Evolutionary conservation across 345 rosid species (phyloP).

Genomic region (Heritiera fomes): DNA sequence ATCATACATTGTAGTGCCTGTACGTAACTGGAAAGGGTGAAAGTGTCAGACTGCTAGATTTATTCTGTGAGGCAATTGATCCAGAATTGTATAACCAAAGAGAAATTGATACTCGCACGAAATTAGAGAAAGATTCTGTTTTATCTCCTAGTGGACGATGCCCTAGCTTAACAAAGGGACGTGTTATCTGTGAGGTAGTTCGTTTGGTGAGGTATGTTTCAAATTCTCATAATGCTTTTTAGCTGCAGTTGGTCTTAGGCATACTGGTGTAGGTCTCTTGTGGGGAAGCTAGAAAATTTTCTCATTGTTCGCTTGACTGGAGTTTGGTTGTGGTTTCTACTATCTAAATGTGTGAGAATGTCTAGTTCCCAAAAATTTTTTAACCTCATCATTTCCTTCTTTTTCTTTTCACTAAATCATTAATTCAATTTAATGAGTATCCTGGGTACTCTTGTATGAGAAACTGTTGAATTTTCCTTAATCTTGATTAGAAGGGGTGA

Average conservation of each 20-base stretch:
- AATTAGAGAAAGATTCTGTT: conserved; percentile 21
- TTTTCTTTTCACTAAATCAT: neutral
- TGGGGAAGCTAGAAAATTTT: neutral
- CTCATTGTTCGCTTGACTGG: neutral
- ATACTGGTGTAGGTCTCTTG: neutral
- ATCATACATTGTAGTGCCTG: conserved; percentile 58
- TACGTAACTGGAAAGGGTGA: conserved; percentile 66
- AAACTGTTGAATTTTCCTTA: neutral
- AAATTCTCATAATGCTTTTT: conserved; percentile 15
- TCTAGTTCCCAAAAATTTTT: neutral
- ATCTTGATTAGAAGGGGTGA: neutral
- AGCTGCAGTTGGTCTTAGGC: neutral
- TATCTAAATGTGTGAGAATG: neutral
- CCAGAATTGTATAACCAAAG: conserved; percentile 50
- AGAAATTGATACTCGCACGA: conserved; percentile 23
- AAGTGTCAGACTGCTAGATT: conserved; percentile 67
- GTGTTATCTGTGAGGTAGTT: conserved; percentile 49
- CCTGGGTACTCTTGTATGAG: neutral
- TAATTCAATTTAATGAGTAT: neutral
- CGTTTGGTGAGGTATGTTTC: conserved; percentile 65
- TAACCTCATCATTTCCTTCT: neutral
- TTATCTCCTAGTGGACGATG: conserved; percentile 33
- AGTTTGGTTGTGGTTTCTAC: conserved; percentile 8
- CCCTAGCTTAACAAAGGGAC: conserved; percentile 30
- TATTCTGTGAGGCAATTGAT: conserved; percentile 83